A percentile compares a stretch with the other conserved stretches of the same genome.
Evolutionary conservation across 352 stramenopile genomes (phyloP).

Genomic region (Globisporangium paroecandrum): DNA sequence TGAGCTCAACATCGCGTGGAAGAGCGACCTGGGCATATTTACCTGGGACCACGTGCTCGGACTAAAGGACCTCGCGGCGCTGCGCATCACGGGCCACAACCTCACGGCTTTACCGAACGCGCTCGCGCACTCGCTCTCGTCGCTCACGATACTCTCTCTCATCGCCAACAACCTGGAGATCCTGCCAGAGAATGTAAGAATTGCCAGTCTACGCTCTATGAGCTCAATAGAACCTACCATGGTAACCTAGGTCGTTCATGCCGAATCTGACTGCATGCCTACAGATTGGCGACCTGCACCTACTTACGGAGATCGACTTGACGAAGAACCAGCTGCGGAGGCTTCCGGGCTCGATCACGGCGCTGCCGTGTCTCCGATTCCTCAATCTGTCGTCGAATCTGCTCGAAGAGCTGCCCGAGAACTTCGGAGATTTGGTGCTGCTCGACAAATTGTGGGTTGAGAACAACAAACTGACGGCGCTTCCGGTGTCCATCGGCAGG

Average conservation of each 20-base stretch:
- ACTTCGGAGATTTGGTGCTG: conserved; percentile 34
- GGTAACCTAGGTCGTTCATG: neutral
- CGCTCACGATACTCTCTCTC: conserved; percentile 45
- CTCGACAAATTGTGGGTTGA: conserved; percentile 52
- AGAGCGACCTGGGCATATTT: conserved; percentile 51
- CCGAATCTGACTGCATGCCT: neutral
- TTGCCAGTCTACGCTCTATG: neutral
- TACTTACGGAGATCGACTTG: conserved; percentile 50
- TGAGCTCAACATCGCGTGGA: conserved; percentile 73
- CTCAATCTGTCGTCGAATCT: conserved; percentile 56
- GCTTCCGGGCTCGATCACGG: conserved; percentile 46
- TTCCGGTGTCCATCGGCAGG: conserved; percentile 41
- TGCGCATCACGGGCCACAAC: conserved; percentile 50
- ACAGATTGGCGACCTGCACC: conserved; percentile 32
- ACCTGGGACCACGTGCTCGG: conserved; percentile 41
- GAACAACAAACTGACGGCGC: conserved; percentile 38
- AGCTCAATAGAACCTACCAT: neutral
- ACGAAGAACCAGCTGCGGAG: conserved; percentile 53
- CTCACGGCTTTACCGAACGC: conserved; percentile 30
- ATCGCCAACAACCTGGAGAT: conserved; percentile 43
- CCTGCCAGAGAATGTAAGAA: conserved; percentile 45
- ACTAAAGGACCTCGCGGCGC: conserved; percentile 39
- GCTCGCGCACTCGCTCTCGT: conserved; percentile 26
- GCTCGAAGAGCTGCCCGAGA: conserved; percentile 38
- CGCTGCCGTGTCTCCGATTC: conserved; percentile 27